Percentiles rank a stretch among this genome's conserved stretches.
Evolutionary conservation across 2,329 filamentous ascomycete species (phyloP).

Genomic region (Ampelomyces quisqualis): DNA sequence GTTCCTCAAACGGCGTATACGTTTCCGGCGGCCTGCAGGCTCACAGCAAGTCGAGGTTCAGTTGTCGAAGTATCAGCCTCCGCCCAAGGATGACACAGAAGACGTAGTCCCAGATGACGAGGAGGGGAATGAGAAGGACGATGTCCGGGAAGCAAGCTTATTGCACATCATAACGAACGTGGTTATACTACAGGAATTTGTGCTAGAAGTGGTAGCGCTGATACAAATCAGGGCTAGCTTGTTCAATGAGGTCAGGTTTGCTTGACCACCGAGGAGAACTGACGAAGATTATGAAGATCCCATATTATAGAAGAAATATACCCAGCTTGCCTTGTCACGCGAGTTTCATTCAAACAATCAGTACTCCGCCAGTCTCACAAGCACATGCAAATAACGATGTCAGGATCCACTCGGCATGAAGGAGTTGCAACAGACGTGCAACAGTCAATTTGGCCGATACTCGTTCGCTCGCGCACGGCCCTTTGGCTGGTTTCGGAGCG

Average conservation of each 20-base stretch:
- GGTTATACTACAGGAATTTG: slow-evolving; percentile 53
- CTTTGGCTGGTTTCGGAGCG: too few relatives aligned
- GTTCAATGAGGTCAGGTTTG: slow-evolving; percentile 50
- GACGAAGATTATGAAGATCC: too few relatives aligned
- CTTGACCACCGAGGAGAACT: too few relatives aligned
- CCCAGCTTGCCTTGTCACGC: too few relatives aligned
- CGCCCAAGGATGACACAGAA: slow-evolving; percentile 29
- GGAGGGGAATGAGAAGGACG: slow-evolving; percentile 23
- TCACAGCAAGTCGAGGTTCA: slow-evolving; percentile 36
- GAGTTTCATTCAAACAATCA: too few relatives aligned
- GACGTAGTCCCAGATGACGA: slow-evolving; percentile 20
- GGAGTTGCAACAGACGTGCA: too few relatives aligned
- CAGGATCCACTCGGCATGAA: too few relatives aligned
- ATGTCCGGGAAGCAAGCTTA: slow-evolving; percentile 47
- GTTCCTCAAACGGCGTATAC: slow-evolving; percentile 39
- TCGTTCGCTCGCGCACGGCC: too few relatives aligned
- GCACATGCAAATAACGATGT: too few relatives aligned
- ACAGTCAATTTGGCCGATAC: too few relatives aligned
- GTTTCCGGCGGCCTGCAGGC: slow-evolving; percentile 32
- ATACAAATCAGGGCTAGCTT: slow-evolving; percentile 52
- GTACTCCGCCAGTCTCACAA: too few relatives aligned
- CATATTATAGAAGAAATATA: too few relatives aligned
- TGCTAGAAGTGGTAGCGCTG: slow-evolving; percentile 52
- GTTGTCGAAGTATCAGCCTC: slow-evolving; percentile 39
- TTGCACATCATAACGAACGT: slow-evolving; percentile 54